Base-by-base conservation (phyloP, 2,329 filamentous ascomycete genomes). In the Fusarium equiseti region DNA sequence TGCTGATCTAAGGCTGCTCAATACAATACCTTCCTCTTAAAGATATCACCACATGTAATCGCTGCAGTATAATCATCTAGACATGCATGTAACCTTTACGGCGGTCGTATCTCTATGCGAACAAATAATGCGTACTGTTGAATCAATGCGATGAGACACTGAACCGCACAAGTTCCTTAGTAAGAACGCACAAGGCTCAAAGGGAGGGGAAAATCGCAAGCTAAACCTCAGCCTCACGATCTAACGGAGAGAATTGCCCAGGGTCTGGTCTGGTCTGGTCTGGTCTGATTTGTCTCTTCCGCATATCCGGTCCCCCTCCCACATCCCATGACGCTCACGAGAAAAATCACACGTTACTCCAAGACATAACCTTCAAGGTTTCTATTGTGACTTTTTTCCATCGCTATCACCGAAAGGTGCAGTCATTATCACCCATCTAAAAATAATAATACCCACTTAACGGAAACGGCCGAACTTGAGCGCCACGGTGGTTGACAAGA, bases 1-100 rank as follows among this genome's bases (percentile, higher is more conserved):
- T 55, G 63, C 48, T 66, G 35, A 53, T 66, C 50, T 43, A 49
- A 52, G 45, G 45, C 42, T n/a, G 24, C 13, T 44, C 20, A 35
- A 45, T 61, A 12, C 31, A 15, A 45, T 43, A 70, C 64, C 64
- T 68, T 63, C 64, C 51, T 40, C 16, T 43, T 60, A 20, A 42
- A 50, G 50, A 61, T 13, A 40, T 52, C 42, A 46, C 48, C 35
- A 44, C 55, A 60, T 26, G 38, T 15, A 40, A 26, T 35, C 15
- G 40, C 32, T 7, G 15, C 46, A 12, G 20, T 35, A 26, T 26
- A 8, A 26, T 26, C 24, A 26, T 26, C 24, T 26, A 26, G 26
- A 26, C 24, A 63, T 45, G 66, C 60, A 70, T 70, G 54, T 8
- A 56, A 60, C 60, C 24, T 38, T 27, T 43, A 7, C 10, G 38